Conservation (phyloP, 495 filamentous ascomycete species). For the Hypoxylon crocopeplum region DNA sequence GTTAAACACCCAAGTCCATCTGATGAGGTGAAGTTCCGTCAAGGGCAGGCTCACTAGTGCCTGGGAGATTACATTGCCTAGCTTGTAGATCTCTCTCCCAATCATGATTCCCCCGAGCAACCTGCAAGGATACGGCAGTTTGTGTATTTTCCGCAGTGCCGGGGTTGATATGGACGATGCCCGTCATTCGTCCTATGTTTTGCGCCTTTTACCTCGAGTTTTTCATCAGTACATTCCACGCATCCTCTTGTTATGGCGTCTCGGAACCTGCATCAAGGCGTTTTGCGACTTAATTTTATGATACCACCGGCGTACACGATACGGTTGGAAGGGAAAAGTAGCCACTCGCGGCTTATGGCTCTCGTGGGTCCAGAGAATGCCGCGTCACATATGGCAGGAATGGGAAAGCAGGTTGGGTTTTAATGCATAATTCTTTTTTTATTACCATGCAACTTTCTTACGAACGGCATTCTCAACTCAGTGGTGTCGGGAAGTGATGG, state of each 20-base stretch:
- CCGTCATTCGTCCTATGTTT: neutral
- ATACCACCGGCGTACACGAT: slow-evolving; percentile 40
- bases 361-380: neutral
- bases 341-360: slow-evolving; percentile 4
- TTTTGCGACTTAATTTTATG: slow-evolving; percentile 20
- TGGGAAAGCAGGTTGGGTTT: slow-evolving; percentile 7
- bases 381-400: neutral
- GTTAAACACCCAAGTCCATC: slow-evolving; percentile 15
- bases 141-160: neutral
- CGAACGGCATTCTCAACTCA: slow-evolving; percentile 12
- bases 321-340: slow-evolving; percentile 24
- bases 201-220: slow-evolving; percentile 7
- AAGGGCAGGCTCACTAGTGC: neutral
- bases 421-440: slow-evolving; percentile 31
- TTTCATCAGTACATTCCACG: slow-evolving; percentile 18
- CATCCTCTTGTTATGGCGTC: slow-evolving; percentile 30
- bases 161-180: slow-evolving; percentile 1
- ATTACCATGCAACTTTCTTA: neutral
- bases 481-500: neutral
- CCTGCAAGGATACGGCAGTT: neutral
- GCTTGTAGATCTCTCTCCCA: neutral
- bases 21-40: neutral
- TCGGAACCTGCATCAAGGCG: slow-evolving; percentile 35
- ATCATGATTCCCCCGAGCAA: too few relatives aligned
- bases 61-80: neutral